Evolutionary conservation across 345 rosid species (phyloP), one percentile per base, ranked within the genome.

Genomic region (Excoecaria agallocha): DNA sequence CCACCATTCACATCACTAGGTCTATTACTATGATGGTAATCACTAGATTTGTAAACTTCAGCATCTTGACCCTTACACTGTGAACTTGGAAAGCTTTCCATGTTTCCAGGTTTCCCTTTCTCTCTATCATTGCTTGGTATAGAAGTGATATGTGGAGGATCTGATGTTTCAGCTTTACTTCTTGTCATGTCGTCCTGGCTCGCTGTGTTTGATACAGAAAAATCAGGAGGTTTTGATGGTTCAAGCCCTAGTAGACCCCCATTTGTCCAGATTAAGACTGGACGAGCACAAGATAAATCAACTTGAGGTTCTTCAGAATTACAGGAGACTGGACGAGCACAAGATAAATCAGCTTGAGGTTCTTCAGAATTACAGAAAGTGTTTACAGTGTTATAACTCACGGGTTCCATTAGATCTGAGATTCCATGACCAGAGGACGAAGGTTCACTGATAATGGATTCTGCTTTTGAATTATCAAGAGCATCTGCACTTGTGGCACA

Each of bases 181-280:
- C 75, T 68, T 13, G 76, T 55, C 54, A 64, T 62, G 73, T 68
- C 55, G 74, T 80, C 79, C 70, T 73, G 77, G 76, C 69, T 73
- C 48, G 45, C 68, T 51, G 80, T 69, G 51, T 43, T 86, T 71
- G 93, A 82, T 75, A 59, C 80, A 72, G 92, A 81, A 80, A 92
- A 90, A 82, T 86, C 96, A 74, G 96, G 94, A 78, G 99, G 99
- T 73, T 91, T 95, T 55, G 93, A 89, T 60, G 99, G 99, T 61
- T 87, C 80, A 73, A 92, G 98, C 70, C 99, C 99, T 65, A 95
- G 84, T 63, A 95, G 86, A 63, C 97, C 87, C 38, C 99, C 98
- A 72, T 95, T 95, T 75, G 97, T 95, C 99, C 99, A 95, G 79
- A 92, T n/a, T n/a, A n/a, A n/a, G n/a, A n/a, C n/a, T n/a, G n/a